Conservation (phyloP, 2,329 filamentous ascomycete species). For the Nannizziopsis barbatae region DNA sequence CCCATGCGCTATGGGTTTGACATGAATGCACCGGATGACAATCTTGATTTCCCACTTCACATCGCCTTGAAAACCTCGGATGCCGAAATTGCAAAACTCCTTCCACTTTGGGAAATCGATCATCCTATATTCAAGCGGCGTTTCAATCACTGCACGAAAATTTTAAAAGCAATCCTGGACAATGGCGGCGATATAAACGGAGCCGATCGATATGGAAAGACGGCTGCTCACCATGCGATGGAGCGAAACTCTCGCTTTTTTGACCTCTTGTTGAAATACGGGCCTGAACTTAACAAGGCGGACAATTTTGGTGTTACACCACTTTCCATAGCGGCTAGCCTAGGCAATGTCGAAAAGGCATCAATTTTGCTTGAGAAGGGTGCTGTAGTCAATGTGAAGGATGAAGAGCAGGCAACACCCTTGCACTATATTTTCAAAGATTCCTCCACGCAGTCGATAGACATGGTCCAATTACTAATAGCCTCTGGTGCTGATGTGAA, state of each 20-base stretch:
- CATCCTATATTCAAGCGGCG: neutral
- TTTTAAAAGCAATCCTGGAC: slow-evolving; percentile 14
- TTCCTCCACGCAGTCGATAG: neutral
- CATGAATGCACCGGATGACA: neutral
- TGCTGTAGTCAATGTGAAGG: neutral
- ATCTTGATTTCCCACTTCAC: neutral
- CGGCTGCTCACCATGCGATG: slow-evolving; percentile 17
- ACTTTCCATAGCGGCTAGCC: neutral
- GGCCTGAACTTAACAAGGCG: slow-evolving; percentile 15
- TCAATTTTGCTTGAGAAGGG: neutral
- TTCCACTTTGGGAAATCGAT: neutral
- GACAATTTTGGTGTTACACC: slow-evolving; percentile 14
- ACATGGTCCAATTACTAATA: neutral
- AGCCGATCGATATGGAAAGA: slow-evolving; percentile 16
- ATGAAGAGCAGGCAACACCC: neutral
- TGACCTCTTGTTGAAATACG: slow-evolving; percentile 15
- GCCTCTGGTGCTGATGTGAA: neutral
- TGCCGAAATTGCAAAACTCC: no score
- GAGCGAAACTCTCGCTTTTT: slow-evolving; percentile 13
- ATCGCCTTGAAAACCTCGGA: neutral
- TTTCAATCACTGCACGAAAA: neutral
- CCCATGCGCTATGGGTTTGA: neutral
- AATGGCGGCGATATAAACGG: slow-evolving; percentile 13
- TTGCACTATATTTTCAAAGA: slow-evolving; percentile 3
- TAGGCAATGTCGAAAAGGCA: neutral